phyloP scores from a whole-genome alignment of 2,329 filamentous ascomycete species.

The Ophiocordyceps camponoti-leonardi region DNA sequence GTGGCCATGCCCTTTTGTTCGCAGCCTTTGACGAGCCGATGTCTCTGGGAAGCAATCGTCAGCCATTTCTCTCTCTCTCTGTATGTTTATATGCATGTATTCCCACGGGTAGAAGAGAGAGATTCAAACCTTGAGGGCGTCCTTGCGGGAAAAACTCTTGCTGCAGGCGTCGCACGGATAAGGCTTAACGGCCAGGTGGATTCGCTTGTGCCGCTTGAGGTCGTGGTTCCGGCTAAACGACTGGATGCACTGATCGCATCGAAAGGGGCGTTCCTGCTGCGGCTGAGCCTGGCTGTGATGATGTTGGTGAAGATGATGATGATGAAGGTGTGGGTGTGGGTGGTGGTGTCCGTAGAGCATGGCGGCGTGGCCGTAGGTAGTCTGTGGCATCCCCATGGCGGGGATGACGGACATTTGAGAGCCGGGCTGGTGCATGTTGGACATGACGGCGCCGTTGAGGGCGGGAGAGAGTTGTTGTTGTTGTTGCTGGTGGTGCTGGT shows the following conservation, averaged over 20 bases:
- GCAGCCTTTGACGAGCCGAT: conserved; percentile 49
- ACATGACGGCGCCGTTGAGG: conserved; percentile 54
- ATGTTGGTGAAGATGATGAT: too few relatives aligned
- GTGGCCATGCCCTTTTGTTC: conserved; percentile 16
- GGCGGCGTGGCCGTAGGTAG: too few relatives aligned
- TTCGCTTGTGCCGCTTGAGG: conserved; percentile 86
- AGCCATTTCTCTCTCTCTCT: too few relatives aligned
- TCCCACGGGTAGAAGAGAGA: too few relatives aligned
- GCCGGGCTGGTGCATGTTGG: conserved; percentile 60
- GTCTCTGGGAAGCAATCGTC: too few relatives aligned
- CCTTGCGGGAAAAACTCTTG: conserved; percentile 93
- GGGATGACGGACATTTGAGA: conserved; percentile 56
- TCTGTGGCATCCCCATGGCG: conserved; percentile 30
- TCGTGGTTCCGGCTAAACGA: conserved; percentile 96
- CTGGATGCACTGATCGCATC: conserved; percentile 81
- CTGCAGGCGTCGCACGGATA: conserved; percentile 85
- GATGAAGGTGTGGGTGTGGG: conserved; percentile 5
- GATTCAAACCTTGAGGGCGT: conserved; percentile 97
- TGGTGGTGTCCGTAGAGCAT: background rate
- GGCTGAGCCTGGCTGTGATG: conserved; percentile 29
- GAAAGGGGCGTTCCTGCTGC: conserved; percentile 71
- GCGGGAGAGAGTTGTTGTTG: conserved; percentile 14
- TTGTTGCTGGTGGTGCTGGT: background rate
- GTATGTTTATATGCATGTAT: too few relatives aligned
- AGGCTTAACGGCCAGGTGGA: conserved; percentile 88